Conservation (phyloP, 345 rosid species). For the Citrus hindsii region DNA sequence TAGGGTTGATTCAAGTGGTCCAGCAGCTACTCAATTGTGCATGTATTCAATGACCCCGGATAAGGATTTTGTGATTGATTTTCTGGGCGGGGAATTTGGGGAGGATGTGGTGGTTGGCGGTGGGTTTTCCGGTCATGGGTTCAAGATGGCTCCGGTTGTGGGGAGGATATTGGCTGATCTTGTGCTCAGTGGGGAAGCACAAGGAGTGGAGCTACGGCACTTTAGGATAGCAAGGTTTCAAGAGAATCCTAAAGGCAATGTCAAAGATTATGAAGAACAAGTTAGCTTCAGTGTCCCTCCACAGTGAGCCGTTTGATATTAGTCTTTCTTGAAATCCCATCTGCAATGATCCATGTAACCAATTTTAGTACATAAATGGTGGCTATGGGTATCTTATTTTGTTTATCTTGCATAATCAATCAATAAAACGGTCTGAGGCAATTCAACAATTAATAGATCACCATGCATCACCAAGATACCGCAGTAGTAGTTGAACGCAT, state of each 20-base stretch:
- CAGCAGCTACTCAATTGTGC: conserved; percentile 65
- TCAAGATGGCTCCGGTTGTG: conserved; percentile 79
- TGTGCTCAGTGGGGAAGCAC: conserved; percentile 41
- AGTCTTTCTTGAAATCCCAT: neutral
- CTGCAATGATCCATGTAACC: neutral
- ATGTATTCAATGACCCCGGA: conserved; percentile 85
- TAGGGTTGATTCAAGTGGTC: conserved; percentile 47
- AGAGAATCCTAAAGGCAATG: conserved; percentile 59
- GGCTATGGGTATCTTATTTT: neutral
- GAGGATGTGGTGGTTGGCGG: conserved; percentile 66
- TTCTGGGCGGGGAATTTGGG: conserved; percentile 72
- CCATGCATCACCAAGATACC: neutral
- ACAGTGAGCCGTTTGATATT: neutral
- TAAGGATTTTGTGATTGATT: conserved; percentile 81
- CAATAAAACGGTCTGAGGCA: neutral
- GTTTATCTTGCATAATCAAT: neutral
- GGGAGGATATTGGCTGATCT: conserved; percentile 73
- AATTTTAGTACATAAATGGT: neutral
- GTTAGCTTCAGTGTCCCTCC: conserved; percentile 21
- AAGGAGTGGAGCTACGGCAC: conserved; percentile 49
- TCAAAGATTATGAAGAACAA: conserved; percentile 49
- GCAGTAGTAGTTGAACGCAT: too few species aligned
- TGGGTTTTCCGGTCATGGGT: conserved; percentile 93
- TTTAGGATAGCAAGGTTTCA: conserved; percentile 59
- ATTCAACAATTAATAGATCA: neutral